These are phyloP conservation scores for Andrographis paniculata DNA, from an alignment of 305 asterid genomes.

Conservation along the genomic window DNA sequence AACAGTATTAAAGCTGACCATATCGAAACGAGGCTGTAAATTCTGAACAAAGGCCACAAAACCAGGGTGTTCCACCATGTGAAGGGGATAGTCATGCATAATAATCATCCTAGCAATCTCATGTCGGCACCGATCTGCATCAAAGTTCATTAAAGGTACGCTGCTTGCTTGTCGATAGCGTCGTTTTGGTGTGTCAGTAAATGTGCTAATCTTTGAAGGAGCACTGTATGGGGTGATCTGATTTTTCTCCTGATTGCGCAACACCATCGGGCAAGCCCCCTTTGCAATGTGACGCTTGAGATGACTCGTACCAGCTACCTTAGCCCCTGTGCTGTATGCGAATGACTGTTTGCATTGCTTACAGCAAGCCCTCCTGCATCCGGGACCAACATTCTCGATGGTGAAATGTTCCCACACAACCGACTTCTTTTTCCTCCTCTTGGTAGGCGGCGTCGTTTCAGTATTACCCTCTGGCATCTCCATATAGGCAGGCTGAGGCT, in stretches of 20 bases:
- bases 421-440: constrained; percentile 92
- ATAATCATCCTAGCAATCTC: constrained; percentile 84
- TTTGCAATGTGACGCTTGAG: constrained; percentile 95
- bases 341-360: constrained; percentile 94
- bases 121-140: constrained; percentile 73
- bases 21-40: constrained; percentile 82
- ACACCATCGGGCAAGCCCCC: constrained; percentile 73
- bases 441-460: constrained; percentile 43
- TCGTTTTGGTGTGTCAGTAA: constrained; percentile 48
- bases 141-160: constrained; percentile 51
- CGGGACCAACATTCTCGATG: constrained; percentile 59
- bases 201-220: constrained; percentile 49
- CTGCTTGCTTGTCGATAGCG: constrained; percentile 59
- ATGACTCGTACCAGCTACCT: constrained; percentile 97
- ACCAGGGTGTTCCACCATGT: constrained; percentile 92
- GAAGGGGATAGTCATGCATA: constrained; percentile 91
- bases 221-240: constrained; percentile 48
- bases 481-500: constrained; percentile 29
- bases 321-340: constrained; percentile 84
- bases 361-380: constrained; percentile 78
- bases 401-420: constrained; percentile 98
- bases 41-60: constrained; percentile 71
- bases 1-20: constrained; percentile 79
- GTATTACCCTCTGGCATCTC: constrained; percentile 26
- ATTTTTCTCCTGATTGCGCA: constrained; percentile 59